Conservation (phyloP, 208 protist species). For the Acanthamoeba polyphaga region DNA sequence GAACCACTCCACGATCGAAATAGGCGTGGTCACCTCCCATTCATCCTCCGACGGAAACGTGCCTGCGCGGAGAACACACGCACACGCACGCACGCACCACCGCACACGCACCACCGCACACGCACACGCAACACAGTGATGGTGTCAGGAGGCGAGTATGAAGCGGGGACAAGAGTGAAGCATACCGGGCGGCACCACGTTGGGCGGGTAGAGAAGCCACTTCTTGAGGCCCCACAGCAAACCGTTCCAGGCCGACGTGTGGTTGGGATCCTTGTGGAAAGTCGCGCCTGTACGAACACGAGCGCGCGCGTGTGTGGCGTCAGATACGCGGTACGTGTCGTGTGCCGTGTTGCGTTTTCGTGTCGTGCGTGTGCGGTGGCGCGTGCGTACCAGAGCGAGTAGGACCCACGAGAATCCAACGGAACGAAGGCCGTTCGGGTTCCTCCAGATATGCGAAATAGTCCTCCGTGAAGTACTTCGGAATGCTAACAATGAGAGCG, state of each 20-base stretch:
- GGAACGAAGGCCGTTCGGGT: constrained; percentile 44
- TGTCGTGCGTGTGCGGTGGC: no score
- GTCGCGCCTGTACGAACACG: constrained; percentile 61
- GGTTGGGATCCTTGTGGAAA: constrained; percentile 83
- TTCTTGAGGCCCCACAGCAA: constrained; percentile 81
- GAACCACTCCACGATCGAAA: constrained; percentile 81
- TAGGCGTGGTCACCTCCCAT: constrained; percentile 74
- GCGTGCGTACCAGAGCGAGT: neutral
- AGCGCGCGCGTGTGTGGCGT: neutral
- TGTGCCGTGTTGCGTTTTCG: neutral
- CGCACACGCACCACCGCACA: no score
- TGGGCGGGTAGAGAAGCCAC: constrained; percentile 82
- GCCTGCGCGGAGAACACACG: neutral
- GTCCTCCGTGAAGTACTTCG: constrained; percentile 78
- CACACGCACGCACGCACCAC: neutral
- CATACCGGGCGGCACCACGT: constrained; percentile 75
- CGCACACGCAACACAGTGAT: neutral
- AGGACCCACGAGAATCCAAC: constrained; percentile 39
- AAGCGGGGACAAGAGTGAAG: neutral
- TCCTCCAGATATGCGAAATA: constrained; percentile 68
- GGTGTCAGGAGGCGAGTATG: neutral
- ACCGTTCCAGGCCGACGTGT: constrained; percentile 81
- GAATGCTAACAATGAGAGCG: neutral
- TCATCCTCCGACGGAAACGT: constrained; percentile 8
- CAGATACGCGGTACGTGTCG: neutral